Conservation (phyloP, 176 grass and related monocot genomes). For the Oryza nivara region DNA sequence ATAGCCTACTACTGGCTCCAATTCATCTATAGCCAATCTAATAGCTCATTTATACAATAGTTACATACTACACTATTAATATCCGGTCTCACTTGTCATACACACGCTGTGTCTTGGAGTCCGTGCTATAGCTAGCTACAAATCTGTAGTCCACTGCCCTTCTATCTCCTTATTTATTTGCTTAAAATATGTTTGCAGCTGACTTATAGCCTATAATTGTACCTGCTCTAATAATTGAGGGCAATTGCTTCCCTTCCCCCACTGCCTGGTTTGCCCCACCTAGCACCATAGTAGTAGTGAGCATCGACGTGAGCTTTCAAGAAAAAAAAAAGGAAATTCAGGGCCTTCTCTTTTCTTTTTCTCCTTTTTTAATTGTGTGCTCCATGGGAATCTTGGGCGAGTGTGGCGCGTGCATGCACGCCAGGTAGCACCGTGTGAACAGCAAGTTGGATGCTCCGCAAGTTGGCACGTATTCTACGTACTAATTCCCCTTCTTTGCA, state of each 20-base stretch:
- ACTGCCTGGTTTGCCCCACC: not conserved
- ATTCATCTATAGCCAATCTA: too few species aligned
- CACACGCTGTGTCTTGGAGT: too few species aligned
- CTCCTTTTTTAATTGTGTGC: not conserved
- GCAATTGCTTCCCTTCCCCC: not conserved
- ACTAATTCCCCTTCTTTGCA: not conserved
- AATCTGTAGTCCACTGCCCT: too few species aligned
- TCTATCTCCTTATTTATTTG: too few species aligned
- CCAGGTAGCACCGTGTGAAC: not conserved
- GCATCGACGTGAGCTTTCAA: not conserved
- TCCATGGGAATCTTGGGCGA: not conserved
- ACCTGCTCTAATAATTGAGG: not conserved
- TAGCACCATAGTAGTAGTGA: not conserved
- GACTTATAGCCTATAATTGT: too few species aligned
- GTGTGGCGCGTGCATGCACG: conserved; percentile 23
- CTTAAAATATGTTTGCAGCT: too few species aligned
- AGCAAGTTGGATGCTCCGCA: not conserved
- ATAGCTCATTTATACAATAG: too few species aligned
- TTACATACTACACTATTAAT: too few species aligned
- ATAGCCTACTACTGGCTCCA: too few species aligned
- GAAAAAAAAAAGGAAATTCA: not conserved
- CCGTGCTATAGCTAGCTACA: too few species aligned
- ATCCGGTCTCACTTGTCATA: too few species aligned
- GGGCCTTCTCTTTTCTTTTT: not conserved
- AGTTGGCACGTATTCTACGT: not conserved